Base-by-base conservation (phyloP, 768 basidiomycete species). In the Leccinum boreale region DNA sequence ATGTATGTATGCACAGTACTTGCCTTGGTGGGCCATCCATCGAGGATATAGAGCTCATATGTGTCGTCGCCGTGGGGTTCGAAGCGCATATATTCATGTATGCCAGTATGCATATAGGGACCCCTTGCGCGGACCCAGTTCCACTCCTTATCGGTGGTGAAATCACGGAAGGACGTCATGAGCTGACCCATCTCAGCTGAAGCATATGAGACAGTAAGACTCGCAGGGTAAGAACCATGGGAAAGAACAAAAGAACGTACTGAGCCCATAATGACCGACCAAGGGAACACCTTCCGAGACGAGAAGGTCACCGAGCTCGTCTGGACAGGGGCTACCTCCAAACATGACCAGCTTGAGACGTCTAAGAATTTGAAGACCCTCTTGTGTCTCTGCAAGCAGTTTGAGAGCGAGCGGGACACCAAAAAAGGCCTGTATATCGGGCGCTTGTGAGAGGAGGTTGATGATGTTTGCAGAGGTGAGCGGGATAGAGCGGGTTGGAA, bases 261-360 rank as follows among this genome's bases (percentile, higher is more conserved):
- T 80, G 75, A 42, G 75, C 69, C 83, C 83, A 63, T 80, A 82
- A 50, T 75, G 71, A 10, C 79, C 75, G 12, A 80, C 73, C 11
- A 85, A 70, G 23, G 76, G 78, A 3, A 85, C 78, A 1, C 83
- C 84, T 29, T 75, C 71, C 0, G 71, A 72, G 3, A 77, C 77
- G 14, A 84, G 74, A 39, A 78, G 71, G 55, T 82, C 78, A 1
- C 84, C 83, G 1, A 85, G 68, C 47, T 83, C 81, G 44, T 81
- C 76, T 49, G 84, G 81, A 46, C 83, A 74, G 4, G 84, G 72
- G 12, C 79, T 79, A 1, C 84, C 84, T 26, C 79, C 81, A 58
- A 76, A 83, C 23, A 73, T 74, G 28, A 83, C 80, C n/a, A 79
- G 62, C 46, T 82, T 76, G 62, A 84, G 80, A 14, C 66, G 63